Base-by-base conservation (phyloP, 1,284 basidiomycete species). In the Volvariella surrecta region DNA sequence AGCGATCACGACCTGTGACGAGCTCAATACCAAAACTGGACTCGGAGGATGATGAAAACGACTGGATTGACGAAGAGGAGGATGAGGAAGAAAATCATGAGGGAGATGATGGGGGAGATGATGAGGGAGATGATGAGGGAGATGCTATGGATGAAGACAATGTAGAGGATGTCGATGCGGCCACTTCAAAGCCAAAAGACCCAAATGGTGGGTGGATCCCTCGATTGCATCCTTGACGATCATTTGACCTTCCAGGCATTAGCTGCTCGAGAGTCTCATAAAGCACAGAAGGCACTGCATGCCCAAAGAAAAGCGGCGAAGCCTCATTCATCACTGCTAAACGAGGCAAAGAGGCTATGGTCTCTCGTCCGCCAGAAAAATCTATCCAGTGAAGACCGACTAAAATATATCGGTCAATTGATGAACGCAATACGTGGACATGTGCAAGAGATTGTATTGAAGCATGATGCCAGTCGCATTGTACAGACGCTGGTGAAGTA, bases 401-500 rank as follows among this genome's bases (percentile, higher is more conserved):
- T 80, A 52, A 76, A 79, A 51, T 78, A 89, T 40, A 70, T 93
- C 46, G 63, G 70, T 35, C 74, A 78, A 37, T 70, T 94, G 11
- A 88, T 89, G 77, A 63, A 68, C 22, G 71, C 82, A 37, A 78
- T 89, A 19, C 76, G 84, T 18, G 89, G 89, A 6, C 78, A 81
- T 47, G 79, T 92, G 10, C 81, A 80, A 48, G 90, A 91, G 39
- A 81, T 93, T 40, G 83, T 87, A 4, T 76, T 89, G 56, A 93
- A 92, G 60, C 90, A 94, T 58, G 89, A 93, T 61, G 89, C 89
- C 6, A 90, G 87, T 51, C 71, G 90, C 47, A 87, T 92, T 42
- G 74, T 93, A 18, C 90, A 93, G 61, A 91, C 87, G 0, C 73
- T 86, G 11, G 84, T 93, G 40, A 92, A 88, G 58, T 79, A 85